phyloP scores from a whole-genome alignment of 345 rosid species.

The Triadica sebifera region DNA sequence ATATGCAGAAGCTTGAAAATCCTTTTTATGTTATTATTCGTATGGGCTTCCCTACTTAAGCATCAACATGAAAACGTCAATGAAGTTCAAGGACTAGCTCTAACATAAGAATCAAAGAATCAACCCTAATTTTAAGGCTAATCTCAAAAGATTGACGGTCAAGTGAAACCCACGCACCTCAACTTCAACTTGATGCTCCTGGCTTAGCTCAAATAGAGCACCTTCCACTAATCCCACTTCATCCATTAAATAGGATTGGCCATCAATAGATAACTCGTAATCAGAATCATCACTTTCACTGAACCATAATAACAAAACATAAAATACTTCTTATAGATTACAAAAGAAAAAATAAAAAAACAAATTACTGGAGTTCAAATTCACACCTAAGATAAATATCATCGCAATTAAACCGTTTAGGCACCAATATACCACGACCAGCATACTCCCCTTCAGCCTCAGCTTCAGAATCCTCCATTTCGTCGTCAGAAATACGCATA shows the following conservation, averaged over 20 bases:
- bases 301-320: neutral
- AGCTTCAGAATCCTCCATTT: constrained; percentile 43
- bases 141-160: neutral
- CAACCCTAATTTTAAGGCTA: neutral
- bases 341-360: neutral
- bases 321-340: neutral
- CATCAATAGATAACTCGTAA: constrained; percentile 40
- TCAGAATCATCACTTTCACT: constrained; percentile 60
- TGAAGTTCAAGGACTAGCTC: neutral
- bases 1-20: neutral
- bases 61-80: neutral
- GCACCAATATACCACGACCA: constrained; percentile 28
- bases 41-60: neutral
- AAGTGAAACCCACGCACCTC: constrained; percentile 43
- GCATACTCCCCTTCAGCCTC: constrained; percentile 34
- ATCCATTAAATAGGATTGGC: constrained; percentile 46
- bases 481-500: constrained; percentile 61
- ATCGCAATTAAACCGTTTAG: constrained; percentile 46
- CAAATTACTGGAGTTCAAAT: neutral
- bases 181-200: constrained; percentile 53
- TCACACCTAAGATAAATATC: constrained; percentile 54
- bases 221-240: constrained; percentile 54
- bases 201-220: constrained; percentile 50
- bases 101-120: neutral
- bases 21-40: neutral